Conservation (phyloP, 2,329 filamentous ascomycete genomes). For the Diaporthe citri region DNA sequence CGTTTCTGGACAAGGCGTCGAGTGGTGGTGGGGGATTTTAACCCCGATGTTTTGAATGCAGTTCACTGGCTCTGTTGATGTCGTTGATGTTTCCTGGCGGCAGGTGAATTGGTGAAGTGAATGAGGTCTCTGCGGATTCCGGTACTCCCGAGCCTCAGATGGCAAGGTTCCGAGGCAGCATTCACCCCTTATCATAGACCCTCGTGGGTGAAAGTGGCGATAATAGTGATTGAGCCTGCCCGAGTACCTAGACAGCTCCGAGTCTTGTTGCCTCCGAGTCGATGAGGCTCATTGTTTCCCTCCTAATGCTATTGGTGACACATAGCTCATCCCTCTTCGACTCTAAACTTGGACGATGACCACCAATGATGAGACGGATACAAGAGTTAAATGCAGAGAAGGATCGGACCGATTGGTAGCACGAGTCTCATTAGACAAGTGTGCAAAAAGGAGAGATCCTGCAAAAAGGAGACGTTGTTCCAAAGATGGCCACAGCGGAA, state of each 20-base stretch:
- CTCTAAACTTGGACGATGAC: slow-evolving; percentile 10
- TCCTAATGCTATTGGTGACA: slow-evolving; percentile 26
- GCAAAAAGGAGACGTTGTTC: neutral
- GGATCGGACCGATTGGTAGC: slow-evolving; percentile 2
- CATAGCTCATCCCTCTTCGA: slow-evolving; percentile 16
- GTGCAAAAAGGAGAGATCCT: neutral
- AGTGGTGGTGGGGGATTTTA: neutral
- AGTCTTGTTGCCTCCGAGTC: neutral
- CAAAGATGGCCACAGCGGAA: neutral
- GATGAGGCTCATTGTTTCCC: slow-evolving; percentile 27
- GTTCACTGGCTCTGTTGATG: neutral
- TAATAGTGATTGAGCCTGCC: neutral
- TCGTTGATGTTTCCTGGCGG: neutral
- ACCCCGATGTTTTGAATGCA: neutral
- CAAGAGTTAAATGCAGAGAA: slow-evolving; percentile 1
- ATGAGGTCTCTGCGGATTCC: neutral
- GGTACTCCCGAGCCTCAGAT: neutral
- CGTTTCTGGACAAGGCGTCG: neutral
- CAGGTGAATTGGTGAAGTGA: neutral
- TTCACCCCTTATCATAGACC: neutral
- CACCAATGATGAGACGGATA: slow-evolving; percentile 20
- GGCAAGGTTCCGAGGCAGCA: neutral
- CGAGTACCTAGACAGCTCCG: neutral
- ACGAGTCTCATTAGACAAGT: slow-evolving; percentile 17
- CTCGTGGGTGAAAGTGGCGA: neutral